Percentiles rank a stretch among this genome's conserved stretches.
phyloP scores from a whole-genome alignment of 768 basidiomycete species.

The Vararia minispora region DNA sequence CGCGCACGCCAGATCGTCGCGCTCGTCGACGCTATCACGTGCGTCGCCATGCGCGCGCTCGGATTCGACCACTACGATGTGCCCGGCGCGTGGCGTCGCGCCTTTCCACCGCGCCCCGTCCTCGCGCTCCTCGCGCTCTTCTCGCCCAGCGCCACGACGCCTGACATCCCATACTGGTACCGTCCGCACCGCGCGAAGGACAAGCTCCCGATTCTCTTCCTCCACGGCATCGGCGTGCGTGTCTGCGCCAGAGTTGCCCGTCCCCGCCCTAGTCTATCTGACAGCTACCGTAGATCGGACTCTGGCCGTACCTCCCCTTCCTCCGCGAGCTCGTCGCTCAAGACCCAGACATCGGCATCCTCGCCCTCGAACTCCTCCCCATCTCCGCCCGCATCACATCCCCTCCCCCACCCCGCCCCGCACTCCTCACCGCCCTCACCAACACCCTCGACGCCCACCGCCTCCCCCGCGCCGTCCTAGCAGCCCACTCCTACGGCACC shows the following conservation, averaged over 20 bases:
- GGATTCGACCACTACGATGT: slow-evolving; percentile 47
- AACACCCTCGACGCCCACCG: slow-evolving; percentile 33
- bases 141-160: slow-evolving; percentile 27
- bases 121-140: slow-evolving; percentile 30
- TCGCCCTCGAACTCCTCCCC: slow-evolving; percentile 49
- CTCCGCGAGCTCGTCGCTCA: slow-evolving; percentile 30
- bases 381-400: slow-evolving; percentile 50
- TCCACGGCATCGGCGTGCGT: slow-evolving; percentile 60
- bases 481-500: slow-evolving; percentile 55
- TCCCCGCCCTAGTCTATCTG: neutral
- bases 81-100: slow-evolving; percentile 22
- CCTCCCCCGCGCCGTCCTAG: slow-evolving; percentile 31
- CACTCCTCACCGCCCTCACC: slow-evolving; percentile 31
- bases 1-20: slow-evolving; percentile 35
- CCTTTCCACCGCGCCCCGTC: slow-evolving; percentile 45
- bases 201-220: slow-evolving; percentile 46
- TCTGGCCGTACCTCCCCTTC: slow-evolving; percentile 45
- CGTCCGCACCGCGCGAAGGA: slow-evolving; percentile 35
- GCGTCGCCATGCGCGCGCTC: slow-evolving; percentile 24
- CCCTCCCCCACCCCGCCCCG: slow-evolving; percentile 31
- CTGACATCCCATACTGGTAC: slow-evolving; percentile 34
- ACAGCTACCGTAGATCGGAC: slow-evolving; percentile 40
- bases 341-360: slow-evolving; percentile 43
- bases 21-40: slow-evolving; percentile 35
- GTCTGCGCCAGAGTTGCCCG: neutral